phyloP scores from a whole-genome alignment of 805 yeast genomes.

The Peterozyma xylosa region DNA sequence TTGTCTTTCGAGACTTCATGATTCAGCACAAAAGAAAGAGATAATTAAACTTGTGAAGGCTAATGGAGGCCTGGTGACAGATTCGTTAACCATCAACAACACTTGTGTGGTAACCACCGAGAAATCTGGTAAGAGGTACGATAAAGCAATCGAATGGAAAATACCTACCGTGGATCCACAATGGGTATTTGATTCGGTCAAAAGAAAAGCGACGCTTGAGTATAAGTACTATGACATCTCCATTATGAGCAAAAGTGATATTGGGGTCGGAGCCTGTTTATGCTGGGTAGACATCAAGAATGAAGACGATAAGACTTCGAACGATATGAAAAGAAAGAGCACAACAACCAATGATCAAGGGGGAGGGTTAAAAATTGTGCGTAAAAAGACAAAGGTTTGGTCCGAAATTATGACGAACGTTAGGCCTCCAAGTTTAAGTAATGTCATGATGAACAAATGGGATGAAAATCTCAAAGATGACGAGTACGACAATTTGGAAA shows the following conservation, averaged over 20 bases:
- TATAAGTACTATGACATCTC: constrained; percentile 30
- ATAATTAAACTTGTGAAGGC: constrained; percentile 27
- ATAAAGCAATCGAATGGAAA: constrained; percentile 45
- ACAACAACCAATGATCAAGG: constrained; percentile 3
- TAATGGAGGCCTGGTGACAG: constrained; percentile 45
- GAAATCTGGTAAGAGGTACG: constrained; percentile 41
- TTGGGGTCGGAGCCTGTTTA: constrained; percentile 24
- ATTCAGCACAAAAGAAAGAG: constrained; percentile 20
- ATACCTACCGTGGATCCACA: constrained; percentile 44
- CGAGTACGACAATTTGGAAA: neutral
- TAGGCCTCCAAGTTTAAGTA: constrained; percentile 1
- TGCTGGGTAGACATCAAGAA: constrained; percentile 26
- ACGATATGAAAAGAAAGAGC: neutral
- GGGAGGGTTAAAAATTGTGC: constrained; percentile 6
- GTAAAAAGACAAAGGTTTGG: constrained; percentile 8
- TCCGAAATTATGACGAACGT: constrained; percentile 8
- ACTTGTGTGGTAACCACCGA: constrained; percentile 43
- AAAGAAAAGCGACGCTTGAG: constrained; percentile 35
- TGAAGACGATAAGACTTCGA: constrained; percentile 8
- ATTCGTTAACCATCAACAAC: constrained; percentile 37
- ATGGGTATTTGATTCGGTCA: constrained; percentile 38
- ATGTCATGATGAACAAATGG: constrained; percentile 10
- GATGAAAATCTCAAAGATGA: constrained; percentile 12
- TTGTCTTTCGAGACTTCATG: constrained; percentile 33
- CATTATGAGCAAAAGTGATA: constrained; percentile 10